Base-by-base conservation (phyloP, 805 yeast genomes). In the Metschnikowia gelsemii region DNA sequence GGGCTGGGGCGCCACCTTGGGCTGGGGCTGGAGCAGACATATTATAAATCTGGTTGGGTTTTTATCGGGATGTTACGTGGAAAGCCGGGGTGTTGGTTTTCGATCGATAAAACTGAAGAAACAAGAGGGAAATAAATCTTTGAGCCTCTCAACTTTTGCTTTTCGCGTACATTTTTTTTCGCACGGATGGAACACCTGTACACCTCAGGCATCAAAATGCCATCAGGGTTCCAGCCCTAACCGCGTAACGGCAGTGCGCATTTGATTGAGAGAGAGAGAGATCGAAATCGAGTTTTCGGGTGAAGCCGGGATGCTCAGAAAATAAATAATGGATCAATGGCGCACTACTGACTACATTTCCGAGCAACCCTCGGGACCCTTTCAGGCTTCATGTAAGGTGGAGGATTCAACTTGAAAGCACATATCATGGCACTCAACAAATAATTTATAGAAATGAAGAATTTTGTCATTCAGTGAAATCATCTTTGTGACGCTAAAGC, bases 41-140 rank as follows among this genome's bases (percentile, higher is more conserved):
- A 9, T n/a, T n/a, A n/a, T n/a, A n/a, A n/a, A n/a, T 22, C 25
- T 22, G 25, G 25, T 22, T 22, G 11, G 32, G 31, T 48, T 50
- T 46, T 41, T 40, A 78, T 77, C 82, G 83, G 82, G 73, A 78
- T 77, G 73, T 75, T 64, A 76, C 82, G 82, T 76, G 82, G 83
- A 78, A 78, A 78, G 73, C 81, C 82, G 82, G 79, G 78, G 75
- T 58, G 77, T 66, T 78, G 83, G 81, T 70, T 76, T 76, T 78
- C 83, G 64, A 75, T 78, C 83, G 82, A 78, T 73, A 61, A 57
- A 45, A 40, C 40, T 51, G 50, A 35, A 28, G 35, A 37, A 30
- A 32, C 48, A 45, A 33, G 28, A 50, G 39, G 33, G 32, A 39
- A 37, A 17, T 38, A n/a, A n/a, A 13, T 8, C 24, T n/a, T n/a